These are phyloP conservation scores for Mucor lusitanicus DNA, from an alignment of 371 early-diverging fungal species.

Conservation along the genomic window DNA sequence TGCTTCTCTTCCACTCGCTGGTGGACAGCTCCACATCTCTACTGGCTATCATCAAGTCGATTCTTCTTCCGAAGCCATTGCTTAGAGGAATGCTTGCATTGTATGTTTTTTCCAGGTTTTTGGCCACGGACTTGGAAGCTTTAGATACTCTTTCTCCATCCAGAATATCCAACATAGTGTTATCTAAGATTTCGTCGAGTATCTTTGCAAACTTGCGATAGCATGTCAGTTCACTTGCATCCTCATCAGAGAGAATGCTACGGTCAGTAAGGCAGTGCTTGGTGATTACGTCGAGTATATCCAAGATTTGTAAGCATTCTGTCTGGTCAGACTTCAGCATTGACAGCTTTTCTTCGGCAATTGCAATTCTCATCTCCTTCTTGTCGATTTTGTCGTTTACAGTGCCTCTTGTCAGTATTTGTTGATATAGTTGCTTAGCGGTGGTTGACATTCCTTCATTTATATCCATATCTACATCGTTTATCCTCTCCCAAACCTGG, in stretches of 20 bases:
- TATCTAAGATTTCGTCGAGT: conserved; percentile 18
- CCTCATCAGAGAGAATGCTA: conserved; percentile 8
- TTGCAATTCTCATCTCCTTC: conserved; percentile 10
- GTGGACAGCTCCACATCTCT: too few relatives aligned
- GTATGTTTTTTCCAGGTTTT: conserved; percentile 11
- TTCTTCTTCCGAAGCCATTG: too few relatives aligned
- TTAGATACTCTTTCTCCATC: conserved; percentile 15
- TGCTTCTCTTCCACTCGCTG: too few relatives aligned
- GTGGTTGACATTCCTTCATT: conserved; percentile 14
- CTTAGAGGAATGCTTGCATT: too few relatives aligned
- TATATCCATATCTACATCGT: conserved; percentile 10
- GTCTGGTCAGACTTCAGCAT: conserved; percentile 15
- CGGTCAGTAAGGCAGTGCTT: conserved; percentile 9
- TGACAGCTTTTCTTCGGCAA: conserved; percentile 12
- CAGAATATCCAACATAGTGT: conserved; percentile 13
- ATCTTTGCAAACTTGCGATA: conserved; percentile 20
- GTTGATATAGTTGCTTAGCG: conserved; percentile 16
- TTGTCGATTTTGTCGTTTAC: conserved; percentile 12
- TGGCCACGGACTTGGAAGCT: conserved; percentile 9
- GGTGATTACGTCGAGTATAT: conserved; percentile 9
- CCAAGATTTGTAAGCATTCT: conserved; percentile 12
- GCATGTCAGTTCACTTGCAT: conserved; percentile 18
- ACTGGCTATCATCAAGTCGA: too few relatives aligned
- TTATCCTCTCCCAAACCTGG: conserved; percentile 10
- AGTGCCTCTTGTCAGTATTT: conserved; percentile 13